Evolutionary conservation across 352 stramenopile genomes (phyloP), one percentile per base, ranked within the genome.

Genomic region (Globisporangium cylindrosporum): DNA sequence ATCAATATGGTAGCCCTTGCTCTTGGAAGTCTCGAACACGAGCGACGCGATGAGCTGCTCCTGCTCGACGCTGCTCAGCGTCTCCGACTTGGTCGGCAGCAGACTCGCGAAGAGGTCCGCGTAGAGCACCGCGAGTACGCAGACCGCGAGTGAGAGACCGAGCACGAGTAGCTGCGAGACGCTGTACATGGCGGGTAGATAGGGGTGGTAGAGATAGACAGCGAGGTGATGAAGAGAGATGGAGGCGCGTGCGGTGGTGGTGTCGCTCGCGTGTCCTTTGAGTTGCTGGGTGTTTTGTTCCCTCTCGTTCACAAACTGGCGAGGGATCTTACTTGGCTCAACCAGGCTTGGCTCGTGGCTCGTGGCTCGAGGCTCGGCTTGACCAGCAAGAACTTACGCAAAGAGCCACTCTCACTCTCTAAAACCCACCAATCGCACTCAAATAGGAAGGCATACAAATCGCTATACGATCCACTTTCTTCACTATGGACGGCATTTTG

Each of bases 21-120:
- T 71, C 25, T 71, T 71, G 15, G 59, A 58, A 9, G 81, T 80
- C 59, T 90, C 77, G 70, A 89, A 92, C 48, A 82, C 64, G 62
- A 94, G 71, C 59, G 84, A 90, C 58, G 76, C 71, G 41, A 93
- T 69, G 64, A 94, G 70, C 66, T 91, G 83, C 46, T 77, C 72
- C 70, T 94, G 84, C 68, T 94, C 84, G 14, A 56, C 65, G 9
- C 66, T 67, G 41, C 59, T 86, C 22, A 94, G 70, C 18, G 66
- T 46, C 10, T 64, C 63, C 5, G 80, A 64, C 18, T 71, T 68
- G 24, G 67, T 72, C 18, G 83, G 82, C 29, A 92, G 73, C 22
- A 89, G 72, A 1, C 62, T 55, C 1, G 83, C 68, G 7, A 94
- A 75, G 5, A 79, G 73, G 62, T 94, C 84, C 4, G 71, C 75